Evolutionary conservation across 2,329 filamentous ascomycete species (phyloP), one percentile per base, ranked within the genome.

Genomic region (Exophiala calicioides): DNA sequence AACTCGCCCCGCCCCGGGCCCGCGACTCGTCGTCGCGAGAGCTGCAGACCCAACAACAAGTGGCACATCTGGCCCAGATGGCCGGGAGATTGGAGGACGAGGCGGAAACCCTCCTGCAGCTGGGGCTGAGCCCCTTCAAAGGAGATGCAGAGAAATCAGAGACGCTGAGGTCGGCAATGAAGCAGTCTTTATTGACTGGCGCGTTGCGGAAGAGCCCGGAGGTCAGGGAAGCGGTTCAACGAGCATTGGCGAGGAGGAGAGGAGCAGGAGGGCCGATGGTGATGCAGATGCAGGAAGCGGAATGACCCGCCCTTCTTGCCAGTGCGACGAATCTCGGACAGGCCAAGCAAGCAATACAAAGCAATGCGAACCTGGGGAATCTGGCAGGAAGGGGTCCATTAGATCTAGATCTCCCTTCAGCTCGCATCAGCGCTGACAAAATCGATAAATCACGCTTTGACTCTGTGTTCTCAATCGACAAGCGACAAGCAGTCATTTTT

Each of bases 181-280:
- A 84, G 68, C 88, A 93, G 60, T 95, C 89, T 78, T 73, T 97
- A 58, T 82, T 96, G 39, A 83, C 94, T 65, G 94, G 94, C 62
- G 90, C 84, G 10, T 86, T 94, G 50, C 78, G 82, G 56, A 81
- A 79, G 36, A 87, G 91, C 66, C 84, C 84, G 1, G 88, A 91
- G 69, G 91, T 97, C 6, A 79, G 84, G 58, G 84, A 88, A 65
- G 90, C 90, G 1, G 75, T 95, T 58, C 82, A 82, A 18, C 78
- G 76, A 48, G 82, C 83, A 20, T 19, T 55, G 29, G 53, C 48
- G 13, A 40, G 55, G 27, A 46, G 55, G 29, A 52, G 40, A 40
- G 32, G 24, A 16, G 38, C 37, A 40, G 32, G 24, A 16, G 38
- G 47, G 7, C 39, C 51, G n/a, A 38, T 52, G 32, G 16, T 23